These are phyloP conservation scores for Filobasidium floriforme DNA, from an alignment of 768 basidiomycete species.

Conservation along the genomic window DNA sequence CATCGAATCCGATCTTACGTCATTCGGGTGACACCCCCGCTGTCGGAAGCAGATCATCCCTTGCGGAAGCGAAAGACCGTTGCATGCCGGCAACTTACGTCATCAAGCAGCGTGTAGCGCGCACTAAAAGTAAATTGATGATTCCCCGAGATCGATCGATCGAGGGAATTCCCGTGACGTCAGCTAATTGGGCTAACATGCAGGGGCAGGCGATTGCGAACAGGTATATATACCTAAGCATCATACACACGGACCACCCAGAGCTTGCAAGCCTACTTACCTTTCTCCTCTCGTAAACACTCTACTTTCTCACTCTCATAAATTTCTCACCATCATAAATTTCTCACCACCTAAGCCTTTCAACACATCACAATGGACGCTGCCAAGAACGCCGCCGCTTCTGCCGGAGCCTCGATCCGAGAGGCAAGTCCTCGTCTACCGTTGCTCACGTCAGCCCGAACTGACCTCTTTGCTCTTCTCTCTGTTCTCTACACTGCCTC, in stretches of 20 bases:
- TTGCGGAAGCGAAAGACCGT: not conserved
- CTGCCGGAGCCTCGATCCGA: slow-evolving; percentile 6
- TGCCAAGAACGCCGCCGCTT: slow-evolving; percentile 3
- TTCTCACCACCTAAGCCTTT: no score
- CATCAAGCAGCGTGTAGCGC: no score
- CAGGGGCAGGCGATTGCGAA: no score
- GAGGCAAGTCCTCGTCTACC: not conserved
- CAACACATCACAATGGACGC: not conserved
- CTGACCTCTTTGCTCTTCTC: not conserved
- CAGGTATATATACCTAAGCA: not conserved
- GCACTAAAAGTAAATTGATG: no score
- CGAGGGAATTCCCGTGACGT: not conserved
- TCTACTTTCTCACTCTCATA: not conserved
- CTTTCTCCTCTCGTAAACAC: not conserved
- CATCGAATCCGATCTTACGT: not conserved
- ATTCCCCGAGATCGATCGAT: not conserved
- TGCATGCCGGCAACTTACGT: no score
- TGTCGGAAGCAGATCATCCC: not conserved
- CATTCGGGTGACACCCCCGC: not conserved
- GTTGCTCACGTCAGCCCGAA: not conserved
- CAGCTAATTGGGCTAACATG: no score
- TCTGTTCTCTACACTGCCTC: not conserved
- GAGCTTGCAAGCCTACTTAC: not conserved
- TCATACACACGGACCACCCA: no score
- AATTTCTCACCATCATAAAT: not conserved